Base-by-base conservation (phyloP, 345 rosid genomes). In the Acer yangbiense region DNA sequence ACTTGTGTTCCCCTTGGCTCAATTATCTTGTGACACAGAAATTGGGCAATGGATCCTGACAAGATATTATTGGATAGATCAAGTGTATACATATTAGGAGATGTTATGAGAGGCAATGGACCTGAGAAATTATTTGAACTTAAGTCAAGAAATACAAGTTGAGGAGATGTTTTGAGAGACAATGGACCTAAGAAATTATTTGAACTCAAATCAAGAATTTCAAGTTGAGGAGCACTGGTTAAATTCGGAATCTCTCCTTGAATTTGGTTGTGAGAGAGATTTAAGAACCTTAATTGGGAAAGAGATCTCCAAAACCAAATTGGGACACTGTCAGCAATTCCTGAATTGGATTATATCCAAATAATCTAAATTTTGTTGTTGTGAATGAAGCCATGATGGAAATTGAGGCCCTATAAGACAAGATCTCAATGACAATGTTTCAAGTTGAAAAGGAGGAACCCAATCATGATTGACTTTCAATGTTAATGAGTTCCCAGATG, bases 211-310 rank as follows among this genome's bases (percentile, higher is more conserved):
- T 43, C 46, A 8, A 43, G 46, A 7, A 43, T 8, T 8, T 0
- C 0, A 9, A 43, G 46, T 8, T 0, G 46, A 43, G 46, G 0
- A 9, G 46, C 46, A 9, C 39, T 4, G 3, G 10, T 9, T 9
- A 43, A 43, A 43, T 43, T 43, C 0, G 46, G 80, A 3, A 87
- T 48, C n/a, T 1, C 13, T 4, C 85, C 90, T 14, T 61, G 41
- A 48, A 87, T 58, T 6, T 21, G 62, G 62, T 87, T 86, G 75
- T 48, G 17, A 27, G 88, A 85, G 20, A 85, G 23, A 66, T 85
- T 80, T 8, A 83, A 65, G 61, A 6, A n/a, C n/a, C n/a, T n/a
- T 16, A 77, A 6, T 13, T 9, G 12, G 2, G 71, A 44, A 48
- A 79, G 61, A 39, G 61, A 52, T 18, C 75, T 35, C 84, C 84